Evolutionary conservation across 169 alveolate species (phyloP).

Genomic region (Theileria equi): DNA sequence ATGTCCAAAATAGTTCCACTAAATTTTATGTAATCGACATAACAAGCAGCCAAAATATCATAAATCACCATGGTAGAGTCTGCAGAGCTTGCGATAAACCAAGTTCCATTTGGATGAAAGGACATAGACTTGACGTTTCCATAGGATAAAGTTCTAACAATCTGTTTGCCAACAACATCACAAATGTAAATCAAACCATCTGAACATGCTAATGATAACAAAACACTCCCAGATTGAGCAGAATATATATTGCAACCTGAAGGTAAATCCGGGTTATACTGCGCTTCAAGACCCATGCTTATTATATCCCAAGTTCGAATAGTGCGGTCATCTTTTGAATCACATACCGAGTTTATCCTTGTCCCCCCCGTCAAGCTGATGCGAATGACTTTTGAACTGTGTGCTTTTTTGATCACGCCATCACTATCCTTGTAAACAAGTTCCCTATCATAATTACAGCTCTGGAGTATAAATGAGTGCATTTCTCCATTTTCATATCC

Average conservation of each 20-base stretch:
- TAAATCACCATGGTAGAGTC: slow-evolving; percentile 51
- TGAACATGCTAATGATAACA: slow-evolving; percentile 57
- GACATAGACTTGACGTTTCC: not conserved
- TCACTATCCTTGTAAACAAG: slow-evolving; percentile 1
- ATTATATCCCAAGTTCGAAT: slow-evolving; percentile 39
- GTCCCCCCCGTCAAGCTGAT: slow-evolving; percentile 34
- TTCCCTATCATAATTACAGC: slow-evolving; percentile 53
- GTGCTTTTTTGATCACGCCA: slow-evolving; percentile 26
- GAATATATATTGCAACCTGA: slow-evolving; percentile 21
- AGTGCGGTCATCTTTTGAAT: slow-evolving; percentile 53
- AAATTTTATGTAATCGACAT: slow-evolving; percentile 60
- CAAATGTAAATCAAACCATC: slow-evolving; percentile 45
- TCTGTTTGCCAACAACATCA: slow-evolving; percentile 44
- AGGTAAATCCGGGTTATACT: slow-evolving; percentile 59
- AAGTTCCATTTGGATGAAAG: slow-evolving; percentile 58
- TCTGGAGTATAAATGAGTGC: slow-evolving; percentile 86
- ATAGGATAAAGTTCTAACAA: slow-evolving; percentile 28
- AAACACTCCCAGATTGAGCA: slow-evolving; percentile 34
- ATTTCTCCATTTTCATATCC: slow-evolving; percentile 88
- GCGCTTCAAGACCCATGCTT: not conserved
- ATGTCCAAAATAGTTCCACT: slow-evolving; percentile 20
- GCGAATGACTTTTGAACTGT: slow-evolving; percentile 26
- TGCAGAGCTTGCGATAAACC: slow-evolving; percentile 35
- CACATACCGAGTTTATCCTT: slow-evolving; percentile 29
- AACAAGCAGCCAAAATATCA: slow-evolving; percentile 57